A percentile compares a stretch with the other conserved stretches of the same genome.
These are phyloP conservation scores for Phytophthora tentaculata DNA, from an alignment of 352 stramenopile genomes.

Conservation along the genomic window DNA sequence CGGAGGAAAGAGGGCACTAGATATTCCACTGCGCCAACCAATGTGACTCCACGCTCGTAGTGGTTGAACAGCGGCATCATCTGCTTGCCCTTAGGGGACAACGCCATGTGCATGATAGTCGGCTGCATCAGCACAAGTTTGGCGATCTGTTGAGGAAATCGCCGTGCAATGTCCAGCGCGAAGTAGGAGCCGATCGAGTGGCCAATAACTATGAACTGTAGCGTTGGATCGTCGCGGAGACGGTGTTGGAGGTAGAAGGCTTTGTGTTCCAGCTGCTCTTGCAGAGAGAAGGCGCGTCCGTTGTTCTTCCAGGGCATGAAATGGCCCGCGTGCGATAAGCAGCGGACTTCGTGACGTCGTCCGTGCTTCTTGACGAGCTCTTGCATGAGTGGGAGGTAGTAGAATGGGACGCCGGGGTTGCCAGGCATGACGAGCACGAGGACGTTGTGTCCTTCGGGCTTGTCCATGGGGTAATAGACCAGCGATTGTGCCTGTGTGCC, in stretches of 20 bases:
- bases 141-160: constrained; percentile 58
- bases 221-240: constrained; percentile 49
- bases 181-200: constrained; percentile 76
- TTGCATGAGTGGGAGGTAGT: constrained; percentile 73
- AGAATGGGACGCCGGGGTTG: constrained; percentile 71
- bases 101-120: constrained; percentile 67
- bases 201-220: constrained; percentile 61
- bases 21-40: constrained; percentile 53
- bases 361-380: constrained; percentile 45
- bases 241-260: constrained; percentile 49
- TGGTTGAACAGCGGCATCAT: constrained; percentile 62
- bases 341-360: constrained; percentile 57
- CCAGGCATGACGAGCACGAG: constrained; percentile 71
- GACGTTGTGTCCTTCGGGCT: constrained; percentile 30
- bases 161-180: constrained; percentile 53
- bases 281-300: constrained; percentile 51
- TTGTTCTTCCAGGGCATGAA: constrained; percentile 76
- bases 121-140: constrained; percentile 79
- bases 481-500: constrained; percentile 53
- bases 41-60: constrained; percentile 35
- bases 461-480: constrained; percentile 44
- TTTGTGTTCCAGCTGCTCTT: constrained; percentile 69
- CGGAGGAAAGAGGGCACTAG: constrained; percentile 47
- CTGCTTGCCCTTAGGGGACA: constrained; percentile 47
- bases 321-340: constrained; percentile 65